Percentiles rank a stretch among this genome's conserved stretches.
Evolutionary conservation across 768 basidiomycete genomes (phyloP).

Genomic region (Lactarius hatsudake): DNA sequence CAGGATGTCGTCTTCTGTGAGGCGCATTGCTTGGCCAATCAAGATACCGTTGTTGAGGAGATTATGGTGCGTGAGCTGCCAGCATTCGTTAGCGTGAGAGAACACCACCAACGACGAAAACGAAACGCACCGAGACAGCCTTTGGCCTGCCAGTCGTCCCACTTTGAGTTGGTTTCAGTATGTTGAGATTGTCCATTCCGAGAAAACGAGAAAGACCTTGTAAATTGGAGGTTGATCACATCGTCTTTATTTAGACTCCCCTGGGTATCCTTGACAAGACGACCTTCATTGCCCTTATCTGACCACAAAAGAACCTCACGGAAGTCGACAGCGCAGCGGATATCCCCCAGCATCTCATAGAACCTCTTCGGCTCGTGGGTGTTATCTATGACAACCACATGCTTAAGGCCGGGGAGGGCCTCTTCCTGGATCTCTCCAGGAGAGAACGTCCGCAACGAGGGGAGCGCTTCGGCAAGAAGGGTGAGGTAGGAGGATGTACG

Average conservation of each 20-base stretch:
- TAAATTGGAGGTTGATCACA: conserved; percentile 81
- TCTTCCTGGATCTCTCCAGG: conserved; percentile 59
- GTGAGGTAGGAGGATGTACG: conserved; percentile 62
- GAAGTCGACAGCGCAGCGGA: conserved; percentile 63
- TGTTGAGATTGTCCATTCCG: neutral
- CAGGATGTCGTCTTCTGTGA: conserved; percentile 62
- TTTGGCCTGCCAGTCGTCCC: conserved; percentile 82
- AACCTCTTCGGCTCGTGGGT: conserved; percentile 41
- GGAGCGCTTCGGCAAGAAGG: conserved; percentile 56
- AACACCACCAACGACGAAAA: neutral
- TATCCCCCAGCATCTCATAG: conserved; percentile 38
- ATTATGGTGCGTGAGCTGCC: conserved; percentile 72
- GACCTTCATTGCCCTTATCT: conserved; percentile 46
- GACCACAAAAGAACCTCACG: conserved; percentile 70
- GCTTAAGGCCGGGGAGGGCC: conserved; percentile 57
- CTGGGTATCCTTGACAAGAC: conserved; percentile 43
- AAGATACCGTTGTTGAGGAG: conserved; percentile 74
- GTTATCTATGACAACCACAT: conserved; percentile 69
- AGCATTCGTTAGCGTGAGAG: neutral
- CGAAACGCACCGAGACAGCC: conserved; percentile 66
- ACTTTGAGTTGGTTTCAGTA: conserved; percentile 38
- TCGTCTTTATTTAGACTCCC: conserved; percentile 55
- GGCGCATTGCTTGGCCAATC: conserved; percentile 68
- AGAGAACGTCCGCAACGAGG: conserved; percentile 46
- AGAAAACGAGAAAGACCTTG: conserved; percentile 49